Evolutionary conservation across 495 filamentous ascomycete genomes (phyloP), one percentile per base, ranked within the genome.

Genomic region (Neurospora sp.): DNA sequence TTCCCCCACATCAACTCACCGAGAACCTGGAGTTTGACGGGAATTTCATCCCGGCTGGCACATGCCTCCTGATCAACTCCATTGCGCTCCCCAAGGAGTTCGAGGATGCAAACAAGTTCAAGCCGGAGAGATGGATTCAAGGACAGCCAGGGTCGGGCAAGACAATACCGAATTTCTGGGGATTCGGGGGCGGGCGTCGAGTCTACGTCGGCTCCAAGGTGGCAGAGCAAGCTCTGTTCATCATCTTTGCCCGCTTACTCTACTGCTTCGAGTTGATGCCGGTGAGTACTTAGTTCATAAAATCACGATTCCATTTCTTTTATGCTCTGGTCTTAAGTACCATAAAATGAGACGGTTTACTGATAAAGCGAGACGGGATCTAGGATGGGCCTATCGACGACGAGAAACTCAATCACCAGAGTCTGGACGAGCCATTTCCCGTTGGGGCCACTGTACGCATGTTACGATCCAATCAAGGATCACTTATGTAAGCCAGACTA

Each of bases 1-100:
- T 73, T n/a, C 78, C 79, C 9, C 78, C 76, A 7, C 76, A 80
- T 42, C 75, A 79, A 1, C 72, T 83, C 9, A 85, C 80, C 2
- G 74, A 82, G 48, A 84, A 88, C 69, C 78, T 88, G 74, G 78
- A 82, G 65, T 88, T 85, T 70, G 86, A 87, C 68, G 84, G 83
- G 14, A 87, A 87, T 70, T 70, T 72, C 18, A 85, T 89, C 72
- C 84, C 85, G 3, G 79, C 80, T 7, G 86, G 86, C 37, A 83
- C 82, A 0, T 76, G 74, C 18, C 78, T 81, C 53, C 74, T 72
- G 73, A 85, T 78, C 73, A 85, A 74, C 74, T 82, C 59, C 79
- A 82, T 77, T 65, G 71, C 74, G 8, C 72, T 77, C 10, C 74
- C 70, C 4, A 78, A 82, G 59, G 77, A 79, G 9, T 71, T 82